Evolutionary conservation across 2,329 filamentous ascomycete genomes (phyloP), one percentile per base, ranked within the genome.

Genomic region (Daldinia sp.): DNA sequence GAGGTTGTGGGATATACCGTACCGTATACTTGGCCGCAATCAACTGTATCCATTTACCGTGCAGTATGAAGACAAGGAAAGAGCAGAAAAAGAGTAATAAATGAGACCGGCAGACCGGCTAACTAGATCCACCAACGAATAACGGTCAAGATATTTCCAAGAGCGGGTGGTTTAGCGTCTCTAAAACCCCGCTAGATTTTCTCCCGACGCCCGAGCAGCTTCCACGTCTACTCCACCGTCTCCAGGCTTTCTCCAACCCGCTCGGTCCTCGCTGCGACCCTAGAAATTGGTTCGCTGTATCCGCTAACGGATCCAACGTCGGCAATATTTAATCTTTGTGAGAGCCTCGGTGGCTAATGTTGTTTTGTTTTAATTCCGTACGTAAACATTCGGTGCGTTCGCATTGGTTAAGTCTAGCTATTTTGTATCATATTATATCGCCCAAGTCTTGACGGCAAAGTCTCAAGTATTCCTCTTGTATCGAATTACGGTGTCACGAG

Each of bases 171-270:
- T n/a, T n/a, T n/a, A n/a, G n/a, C n/a, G n/a, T n/a, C n/a, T 39
- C 19, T 23, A 23, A 25, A 30, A 17, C 67, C 63, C 68, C 70
- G 71, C 68, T 58, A 59, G 60, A 65, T 69, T 66, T 72, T 72
- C 62, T 65, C 60, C 69, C 71, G 71, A 73, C 39, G 56, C 52
- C 64, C 68, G 70, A 69, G 63, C 25, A 23, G 49, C 34, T 35
- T 54, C 48, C 58, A 53, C 13, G 45, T n/a, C 49, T 49, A 27
- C 63, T 61, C 66, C 59, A 67, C 61, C 11, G 37, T 64, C 56
- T 57, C 58, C 61, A 65, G 35, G 34, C 32, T 61, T 59, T 63
- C 62, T 61, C 59, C 65, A 65, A 63, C 49, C 39, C 21, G 27
- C 47, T 57, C 37, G 54, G 39, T 25, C 52, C 51, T 58, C 48